Evolutionary conservation across 352 stramenopile genomes (phyloP), one percentile per base, ranked within the genome.

Genomic region (Pythium volutum): DNA sequence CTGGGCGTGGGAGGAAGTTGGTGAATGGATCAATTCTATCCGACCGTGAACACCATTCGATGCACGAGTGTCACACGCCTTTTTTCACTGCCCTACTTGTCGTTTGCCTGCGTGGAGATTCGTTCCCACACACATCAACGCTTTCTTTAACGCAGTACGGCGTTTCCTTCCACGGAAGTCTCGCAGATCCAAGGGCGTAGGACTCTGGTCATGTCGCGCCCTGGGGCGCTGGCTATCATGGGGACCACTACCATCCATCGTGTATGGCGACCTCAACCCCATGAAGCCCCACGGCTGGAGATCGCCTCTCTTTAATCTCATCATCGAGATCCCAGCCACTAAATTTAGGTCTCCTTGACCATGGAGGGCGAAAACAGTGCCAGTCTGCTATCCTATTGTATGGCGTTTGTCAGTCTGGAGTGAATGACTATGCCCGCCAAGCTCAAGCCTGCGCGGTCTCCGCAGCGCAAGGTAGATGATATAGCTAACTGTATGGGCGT

Each of bases 391-490:
- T 34, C 11, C 23, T 34, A 16, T 38, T 38, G 33, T 38, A 12
- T 38, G 33, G 4, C 36, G 36, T 43, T 9, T 43, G 36, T 20
- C 18, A 43, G 4, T n/a, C n/a, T n/a, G n/a, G n/a, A n/a, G n/a
- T 43, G 4, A 29, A 25, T n/a, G 18, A 27, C 50, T 39, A 59
- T 66, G 59, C 49, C 59, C 18, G 31, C 7, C 39, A 59, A 59
- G 33, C 49, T 43, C 59, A 66, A 66, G 59, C 49, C 51, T 2
- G 15, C 39, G 23, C 42, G 53, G 42, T 67, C 60, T 20, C 60
- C 60, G n/a, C 45, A 27, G 34, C 52, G 52, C 38, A 62, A 67
- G 52, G 60, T 67, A 55, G 15, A 42, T 16, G 11, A 3, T 18
- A 29, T 25, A 14, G 42, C 2, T 14, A 15, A 9, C n/a, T 48